Conservation (phyloP, 495 filamentous ascomycete species). For the Talaromyces adpressus region DNA sequence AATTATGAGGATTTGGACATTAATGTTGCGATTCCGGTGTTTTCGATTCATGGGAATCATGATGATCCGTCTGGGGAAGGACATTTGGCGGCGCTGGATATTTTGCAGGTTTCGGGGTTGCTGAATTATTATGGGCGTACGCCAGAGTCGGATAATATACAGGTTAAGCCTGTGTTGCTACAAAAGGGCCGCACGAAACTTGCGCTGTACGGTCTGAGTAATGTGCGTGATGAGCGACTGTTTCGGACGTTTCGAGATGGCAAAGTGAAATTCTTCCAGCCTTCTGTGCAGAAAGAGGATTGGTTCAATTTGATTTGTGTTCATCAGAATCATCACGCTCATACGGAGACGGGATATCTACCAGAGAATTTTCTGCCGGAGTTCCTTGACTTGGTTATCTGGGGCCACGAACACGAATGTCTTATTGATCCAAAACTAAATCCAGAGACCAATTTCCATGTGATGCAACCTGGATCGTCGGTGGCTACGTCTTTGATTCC, state of each 20-base stretch:
- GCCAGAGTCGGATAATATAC: conserved; percentile 85
- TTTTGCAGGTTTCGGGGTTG: conserved; percentile 84
- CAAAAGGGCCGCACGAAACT: conserved; percentile 94
- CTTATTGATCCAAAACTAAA: conserved; percentile 76
- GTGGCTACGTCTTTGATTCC: conserved; percentile 87
- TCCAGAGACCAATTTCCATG: conserved; percentile 80
- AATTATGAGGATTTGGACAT: conserved; percentile 98
- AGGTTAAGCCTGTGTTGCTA: conserved; percentile 81
- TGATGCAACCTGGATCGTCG: conserved; percentile 96
- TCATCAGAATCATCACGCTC: conserved; percentile 92
- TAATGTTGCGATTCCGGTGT: conserved; percentile 94
- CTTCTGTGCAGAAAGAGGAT: conserved; percentile 72
- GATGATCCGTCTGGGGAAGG: conserved; percentile 95
- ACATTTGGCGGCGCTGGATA: conserved; percentile 78
- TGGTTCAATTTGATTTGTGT: conserved; percentile 97
- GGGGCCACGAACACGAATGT: conserved; percentile 98
- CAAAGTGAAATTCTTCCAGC: conserved; percentile 88
- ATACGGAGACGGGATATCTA: conserved; percentile 83
- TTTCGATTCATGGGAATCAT: conserved; percentile 98
- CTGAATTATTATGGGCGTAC: conserved; percentile 95
- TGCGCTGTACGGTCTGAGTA: conserved; percentile 87
- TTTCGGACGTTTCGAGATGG: conserved; percentile 89
- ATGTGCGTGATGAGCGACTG: conserved; percentile 91
- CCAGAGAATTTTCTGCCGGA: conserved; percentile 91
- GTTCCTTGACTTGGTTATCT: conserved; percentile 86